Evolutionary conservation across 2,329 filamentous ascomycete genomes (phyloP), one percentile per base, ranked within the genome.

Genomic region (Rhynchosporium agropyri): DNA sequence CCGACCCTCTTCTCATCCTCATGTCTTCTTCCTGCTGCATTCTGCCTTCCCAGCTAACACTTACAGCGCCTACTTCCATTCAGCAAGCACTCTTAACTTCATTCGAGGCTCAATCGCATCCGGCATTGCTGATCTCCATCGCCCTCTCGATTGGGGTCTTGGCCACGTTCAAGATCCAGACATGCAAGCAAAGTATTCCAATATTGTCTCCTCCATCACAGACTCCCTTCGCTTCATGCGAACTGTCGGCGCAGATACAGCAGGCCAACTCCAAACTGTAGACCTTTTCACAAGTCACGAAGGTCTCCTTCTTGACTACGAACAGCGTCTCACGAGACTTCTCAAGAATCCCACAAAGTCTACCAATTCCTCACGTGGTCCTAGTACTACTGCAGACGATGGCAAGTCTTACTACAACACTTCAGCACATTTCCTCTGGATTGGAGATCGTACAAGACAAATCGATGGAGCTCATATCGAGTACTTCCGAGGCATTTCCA

Each of bases 211-310:
- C 64, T 92, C 91, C 66, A 92, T 99, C 71, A 91, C 89, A 57
- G 93, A 97, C 73, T 94, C 92, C 57, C 82, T 98, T 15, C 90
- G 91, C 61, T 98, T 99, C 84, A 94, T 98, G 86, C 87, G 87
- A 71, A 97, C 93, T 10, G 90, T 98, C 66, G 95, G 95, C 60
- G 92, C 95, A 62, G 90, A 95, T 76, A 92, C 89, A 38, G 89
- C 89, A 63, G 87, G 89, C 56, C 89, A 92, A 73, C 83, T 98
- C 38, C 89, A 96, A 74, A 97, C 92, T 0, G 92, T 97, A 43
- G 95, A 99, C 73, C 84, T 99, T 55, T 99, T 89, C 83, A 97
- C 94, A 26, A 96, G 91, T 72, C 95, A 99, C 76, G 95, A 99
- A 77, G 95, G 92, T 3, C 84, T 99, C 26, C 84, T 97, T 1